Evolutionary conservation across 768 basidiomycete genomes (phyloP).

Genomic region (Lyophyllum decastes): DNA sequence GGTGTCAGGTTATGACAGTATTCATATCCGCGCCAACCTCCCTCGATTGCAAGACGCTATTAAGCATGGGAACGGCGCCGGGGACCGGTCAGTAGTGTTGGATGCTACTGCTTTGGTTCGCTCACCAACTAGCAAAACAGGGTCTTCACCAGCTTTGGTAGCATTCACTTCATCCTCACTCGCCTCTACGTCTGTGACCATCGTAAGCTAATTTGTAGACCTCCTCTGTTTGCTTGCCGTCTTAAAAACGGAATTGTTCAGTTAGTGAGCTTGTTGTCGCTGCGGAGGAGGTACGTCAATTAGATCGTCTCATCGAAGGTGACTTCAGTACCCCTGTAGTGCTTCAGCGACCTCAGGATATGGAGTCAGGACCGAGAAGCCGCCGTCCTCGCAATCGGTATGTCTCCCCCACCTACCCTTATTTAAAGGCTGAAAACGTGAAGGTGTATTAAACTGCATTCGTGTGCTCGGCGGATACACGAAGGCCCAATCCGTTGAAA

Average conservation of each 20-base stretch:
- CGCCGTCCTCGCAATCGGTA: slow-evolving; percentile 55
- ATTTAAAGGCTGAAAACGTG: background rate
- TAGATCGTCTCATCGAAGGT: background rate
- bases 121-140: slow-evolving; percentile 29
- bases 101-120: background rate
- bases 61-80: slow-evolving; percentile 65
- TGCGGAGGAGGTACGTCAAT: slow-evolving; percentile 59
- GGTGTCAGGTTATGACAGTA: slow-evolving; percentile 68
- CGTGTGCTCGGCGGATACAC: slow-evolving; percentile 68
- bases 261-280: slow-evolving; percentile 57
- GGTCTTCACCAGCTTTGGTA: slow-evolving; percentile 62
- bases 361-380: slow-evolving; percentile 59
- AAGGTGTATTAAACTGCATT: slow-evolving; percentile 62
- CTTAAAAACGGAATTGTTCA: slow-evolving; percentile 22
- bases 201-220: slow-evolving; percentile 36
- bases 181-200: slow-evolving; percentile 64
- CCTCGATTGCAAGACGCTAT: slow-evolving; percentile 61
- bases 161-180: slow-evolving; percentile 53
- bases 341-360: slow-evolving; percentile 53
- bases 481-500: slow-evolving; percentile 43
- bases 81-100: slow-evolving; percentile 51
- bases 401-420: slow-evolving; percentile 11
- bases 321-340: slow-evolving; percentile 33
- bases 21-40: slow-evolving; percentile 64
- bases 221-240: background rate